A percentile compares a stretch with the other conserved stretches of the same genome.
These are phyloP conservation scores for Talaromyces thailandensis DNA, from an alignment of 495 filamentous ascomycete genomes.

Conservation along the genomic window DNA sequence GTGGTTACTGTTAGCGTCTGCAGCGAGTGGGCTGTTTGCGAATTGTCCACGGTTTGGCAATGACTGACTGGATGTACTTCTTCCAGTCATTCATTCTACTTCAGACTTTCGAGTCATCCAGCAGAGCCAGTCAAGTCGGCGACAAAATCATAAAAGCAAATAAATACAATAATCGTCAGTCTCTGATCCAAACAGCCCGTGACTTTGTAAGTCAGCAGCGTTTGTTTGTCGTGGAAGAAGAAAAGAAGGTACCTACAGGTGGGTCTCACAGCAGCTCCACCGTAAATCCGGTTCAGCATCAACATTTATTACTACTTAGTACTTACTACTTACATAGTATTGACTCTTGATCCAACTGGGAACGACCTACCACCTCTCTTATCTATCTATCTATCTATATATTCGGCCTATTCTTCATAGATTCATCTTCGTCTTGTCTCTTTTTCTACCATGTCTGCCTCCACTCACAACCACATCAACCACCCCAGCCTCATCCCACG, in stretches of 20 bases:
- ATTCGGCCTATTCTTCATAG: not conserved
- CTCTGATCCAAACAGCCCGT: no score
- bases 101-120: not conserved
- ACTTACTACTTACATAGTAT: no score
- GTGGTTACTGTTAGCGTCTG: no score
- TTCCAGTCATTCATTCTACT: not conserved
- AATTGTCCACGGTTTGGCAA: not conserved
- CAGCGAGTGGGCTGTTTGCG: not conserved
- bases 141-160: not conserved
- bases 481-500: not conserved
- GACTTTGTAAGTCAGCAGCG: not conserved
- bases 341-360: not conserved
- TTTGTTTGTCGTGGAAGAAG: not conserved
- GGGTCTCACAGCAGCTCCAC: not conserved
- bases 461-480: not conserved
- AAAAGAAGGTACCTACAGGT: not conserved
- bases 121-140: not conserved
- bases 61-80: not conserved
- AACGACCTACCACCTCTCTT: not conserved
- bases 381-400: not conserved
- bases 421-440: not conserved
- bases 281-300: slow-evolving; percentile 4
- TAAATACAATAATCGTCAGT: not conserved
- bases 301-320: no score
- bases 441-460: not conserved